Evolutionary conservation across 176 grass and related monocot genomes (phyloP).

Genomic region (Pontederia paniculata): DNA sequence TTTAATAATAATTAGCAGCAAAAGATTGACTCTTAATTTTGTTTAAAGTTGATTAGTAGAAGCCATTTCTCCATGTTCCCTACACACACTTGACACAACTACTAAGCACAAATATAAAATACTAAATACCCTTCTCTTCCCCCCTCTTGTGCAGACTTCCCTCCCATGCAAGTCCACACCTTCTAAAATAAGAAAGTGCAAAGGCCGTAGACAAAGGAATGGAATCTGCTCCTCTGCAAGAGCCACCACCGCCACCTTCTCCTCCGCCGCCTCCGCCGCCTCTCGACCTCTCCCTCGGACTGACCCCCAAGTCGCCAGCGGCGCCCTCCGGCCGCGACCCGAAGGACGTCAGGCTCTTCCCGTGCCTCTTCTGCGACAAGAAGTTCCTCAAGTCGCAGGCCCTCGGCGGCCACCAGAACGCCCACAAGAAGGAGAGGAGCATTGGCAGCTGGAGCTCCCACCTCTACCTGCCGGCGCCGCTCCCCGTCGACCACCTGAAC

Average conservation of each 20-base stretch:
- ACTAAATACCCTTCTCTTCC: not conserved
- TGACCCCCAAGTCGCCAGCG: not conserved
- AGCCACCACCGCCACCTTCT: not conserved
- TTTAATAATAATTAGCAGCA: too few relatives aligned
- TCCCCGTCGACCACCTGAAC: not conserved
- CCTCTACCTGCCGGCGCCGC: constrained; percentile 26
- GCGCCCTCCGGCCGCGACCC: not conserved
- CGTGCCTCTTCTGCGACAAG: constrained; percentile 98
- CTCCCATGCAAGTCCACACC: constrained; percentile 1
- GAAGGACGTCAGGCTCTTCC: constrained; percentile 66
- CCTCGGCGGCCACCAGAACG: constrained; percentile 94
- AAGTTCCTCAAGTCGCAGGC: constrained; percentile 99
- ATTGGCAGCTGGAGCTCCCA: constrained; percentile 65
- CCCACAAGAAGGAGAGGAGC: constrained; percentile 95
- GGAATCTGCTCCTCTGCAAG: not conserved
- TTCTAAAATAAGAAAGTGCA: not conserved
- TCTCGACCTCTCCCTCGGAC: constrained; percentile 36
- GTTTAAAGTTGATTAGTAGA: too few relatives aligned
- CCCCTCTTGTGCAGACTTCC: not conserved
- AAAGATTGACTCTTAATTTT: too few relatives aligned
- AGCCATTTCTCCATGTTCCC: too few relatives aligned
- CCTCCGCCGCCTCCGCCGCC: not conserved
- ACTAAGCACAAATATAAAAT: too few relatives aligned
- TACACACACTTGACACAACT: too few relatives aligned
- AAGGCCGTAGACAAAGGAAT: not conserved